Evolutionary conservation across 805 yeast species (phyloP).

Genomic region (Jamesozyma hellenica): DNA sequence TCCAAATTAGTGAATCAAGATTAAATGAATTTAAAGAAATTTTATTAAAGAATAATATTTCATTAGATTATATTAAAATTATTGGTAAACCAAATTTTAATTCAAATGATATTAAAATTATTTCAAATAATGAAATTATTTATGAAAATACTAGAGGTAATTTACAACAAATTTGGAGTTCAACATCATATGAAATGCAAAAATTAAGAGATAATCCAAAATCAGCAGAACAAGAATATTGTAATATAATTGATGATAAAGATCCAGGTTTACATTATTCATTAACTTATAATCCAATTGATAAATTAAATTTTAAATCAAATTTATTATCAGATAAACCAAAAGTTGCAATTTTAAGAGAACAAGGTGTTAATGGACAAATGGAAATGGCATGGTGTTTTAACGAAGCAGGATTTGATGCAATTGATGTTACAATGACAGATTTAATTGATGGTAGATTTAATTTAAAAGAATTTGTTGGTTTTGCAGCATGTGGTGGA

Average conservation of each 20-base stretch:
- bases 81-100: constrained; percentile 62
- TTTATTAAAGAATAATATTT: constrained; percentile 50
- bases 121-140: constrained; percentile 23
- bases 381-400: constrained; percentile 98
- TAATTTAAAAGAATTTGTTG: constrained; percentile 69
- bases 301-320: constrained; percentile 32
- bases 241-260: constrained; percentile 59
- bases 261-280: constrained; percentile 87
- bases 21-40: constrained; percentile 44
- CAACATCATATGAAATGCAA: constrained; percentile 85
- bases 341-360: constrained; percentile 90
- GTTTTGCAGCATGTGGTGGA: constrained; percentile 97
- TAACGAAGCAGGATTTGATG: constrained; percentile 86
- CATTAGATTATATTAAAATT: constrained; percentile 41
- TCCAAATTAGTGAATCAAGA: constrained; percentile 62
- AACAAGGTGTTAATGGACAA: constrained; percentile 97
- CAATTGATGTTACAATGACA: constrained; percentile 95
- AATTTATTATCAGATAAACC: constrained; percentile 36
- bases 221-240: constrained; percentile 78
- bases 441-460: constrained; percentile 72
- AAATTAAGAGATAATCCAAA: constrained; percentile 88
- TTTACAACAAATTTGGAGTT: constrained; percentile 76
- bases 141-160: constrained; percentile 50
- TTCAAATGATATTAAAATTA: constrained; percentile 41
- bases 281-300: constrained; percentile 56